Evolutionary conservation across 306 rosid species (phyloP), one percentile per base, ranked within the genome.

Genomic region (Prunus mongolica): DNA sequence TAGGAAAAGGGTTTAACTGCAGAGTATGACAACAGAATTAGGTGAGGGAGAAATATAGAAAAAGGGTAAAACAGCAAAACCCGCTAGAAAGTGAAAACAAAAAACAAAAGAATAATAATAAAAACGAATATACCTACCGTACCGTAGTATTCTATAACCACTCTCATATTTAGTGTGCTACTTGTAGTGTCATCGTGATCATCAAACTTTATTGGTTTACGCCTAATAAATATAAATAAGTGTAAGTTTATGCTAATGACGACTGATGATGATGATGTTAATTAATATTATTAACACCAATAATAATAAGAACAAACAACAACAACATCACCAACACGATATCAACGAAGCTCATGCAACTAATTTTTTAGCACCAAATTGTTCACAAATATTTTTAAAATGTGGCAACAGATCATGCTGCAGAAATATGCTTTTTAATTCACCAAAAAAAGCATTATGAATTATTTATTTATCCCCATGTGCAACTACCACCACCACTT

Each of bases 401-500:
- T 8, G 14, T 34, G 12, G 18, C 16, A 30, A 72, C 66, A 56
- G 38, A 22, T 8, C 7, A 56, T 12, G 64, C 15, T 24, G 24
- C 50, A 71, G 4, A 34, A 8, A 30, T 62, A 6, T 62, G 15
- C 16, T 27, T 34, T 62, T 28, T 19, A 44, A 65, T 65, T 65
- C 49, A n/a, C 20, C 8, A 55, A 41, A 12, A 41, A 12, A 25
- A n/a, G 41, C 38, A 72, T 19, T 8, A 57, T 54, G 65, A 64
- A n/a, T 54, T 67, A 41, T 0, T 38, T 38, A 38, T 38, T 6
- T 38, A 38, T 24, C 54, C 12, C 45, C 77, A 60, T 45, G 58
- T 58, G 77, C 58, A 45, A 73, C 77, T 58, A 60, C 77, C 46
- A 58, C 16, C 69, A 60, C 77, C 46, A 58, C 16, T 45, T 25